A percentile compares a stretch with the other conserved stretches of the same genome.
phyloP scores from a whole-genome alignment of 192 early-diverging fungal genomes.

The Chytriomyces sp. region DNA sequence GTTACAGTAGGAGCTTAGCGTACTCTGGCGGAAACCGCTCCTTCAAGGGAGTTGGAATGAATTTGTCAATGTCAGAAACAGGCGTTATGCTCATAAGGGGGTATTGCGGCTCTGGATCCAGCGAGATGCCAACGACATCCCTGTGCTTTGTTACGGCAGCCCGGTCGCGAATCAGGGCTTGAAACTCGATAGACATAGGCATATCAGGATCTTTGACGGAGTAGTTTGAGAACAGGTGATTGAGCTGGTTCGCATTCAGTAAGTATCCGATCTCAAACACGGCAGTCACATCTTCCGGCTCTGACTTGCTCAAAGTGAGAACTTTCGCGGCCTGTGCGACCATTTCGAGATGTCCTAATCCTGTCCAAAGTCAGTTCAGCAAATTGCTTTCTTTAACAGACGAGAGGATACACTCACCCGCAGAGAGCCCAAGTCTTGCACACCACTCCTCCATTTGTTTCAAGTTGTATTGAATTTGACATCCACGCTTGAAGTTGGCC shows the following conservation, averaged over 20 bases:
- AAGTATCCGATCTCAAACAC: constrained; percentile 91
- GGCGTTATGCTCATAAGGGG: not conserved
- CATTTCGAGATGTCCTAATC: constrained; percentile 68
- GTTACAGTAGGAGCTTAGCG: too few relatives aligned
- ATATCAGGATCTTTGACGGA: constrained; percentile 74
- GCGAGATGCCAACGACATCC: constrained; percentile 6
- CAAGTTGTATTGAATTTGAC: constrained; percentile 96
- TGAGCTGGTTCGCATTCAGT: constrained; percentile 83
- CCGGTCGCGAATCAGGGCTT: not conserved
- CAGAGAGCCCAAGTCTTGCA: constrained; percentile 75
- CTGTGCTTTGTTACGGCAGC: not conserved
- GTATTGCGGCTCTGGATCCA: constrained; percentile 35
- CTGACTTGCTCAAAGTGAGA: constrained; percentile 80
- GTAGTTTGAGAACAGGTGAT: constrained; percentile 87
- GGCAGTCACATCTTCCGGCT: constrained; percentile 76
- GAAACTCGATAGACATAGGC: constrained; percentile 33
- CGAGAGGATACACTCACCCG: constrained; percentile 35
- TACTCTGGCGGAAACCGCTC: not conserved
- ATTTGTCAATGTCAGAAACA: not conserved
- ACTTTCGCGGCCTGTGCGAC: constrained; percentile 88
- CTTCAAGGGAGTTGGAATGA: not conserved
- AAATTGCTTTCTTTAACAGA: not conserved
- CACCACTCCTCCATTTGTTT: constrained; percentile 94
- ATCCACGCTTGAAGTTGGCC: constrained; percentile 88
- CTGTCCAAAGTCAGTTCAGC: not conserved